Base-by-base conservation (phyloP, 106 monocot genomes). In the Narthecium ossifragum region DNA sequence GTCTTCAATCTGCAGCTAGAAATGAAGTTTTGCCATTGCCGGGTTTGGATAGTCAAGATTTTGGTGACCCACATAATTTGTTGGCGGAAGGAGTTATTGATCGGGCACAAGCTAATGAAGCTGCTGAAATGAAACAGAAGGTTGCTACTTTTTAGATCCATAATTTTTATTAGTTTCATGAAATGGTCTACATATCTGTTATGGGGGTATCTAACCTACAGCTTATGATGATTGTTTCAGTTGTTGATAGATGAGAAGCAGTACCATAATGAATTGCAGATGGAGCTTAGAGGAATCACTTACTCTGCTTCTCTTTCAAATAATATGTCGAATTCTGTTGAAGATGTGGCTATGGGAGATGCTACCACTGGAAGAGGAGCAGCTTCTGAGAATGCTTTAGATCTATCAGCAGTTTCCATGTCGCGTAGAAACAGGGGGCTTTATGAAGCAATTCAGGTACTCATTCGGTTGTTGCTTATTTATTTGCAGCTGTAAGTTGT, bases 391-490 rank as follows among this genome's bases (percentile, higher is more conserved):
- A 78, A 86, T 69, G 72, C 32, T 51, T 22, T 48, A 9, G 61
- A 63, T 33, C 57, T 78, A 24, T 73, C 83, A 13, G 86, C 63
- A 59, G 41, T 74, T 55, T 64, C 77, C 18, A 85, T 96, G 94
- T 78, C 90, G 32, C 71, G 90, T 5, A 90, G 74, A 50, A 78
- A 78, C 70, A 80, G 79, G 55, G 80, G 71, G 50, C 71, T 96
- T 33, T 78, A 73, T 51, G 80, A 86, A 57, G 94, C 94, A 30
- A 96, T 90, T 37, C 59, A 96, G 94, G 94, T 96, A 70, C 22
- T 34, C 6, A 33, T 38, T 6, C 12, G 55, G 47, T 66, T n/a
- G n/a, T n/a, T n/a, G n/a, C n/a, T n/a, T n/a, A n/a, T n/a, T n/a
- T n/a, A n/a, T n/a, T n/a, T n/a, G n/a, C n/a, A n/a, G n/a, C n/a